Percentiles rank a stretch among this genome's conserved stretches.
phyloP scores from a whole-genome alignment of 768 basidiomycete genomes.

The Pisolithus orientalis region DNA sequence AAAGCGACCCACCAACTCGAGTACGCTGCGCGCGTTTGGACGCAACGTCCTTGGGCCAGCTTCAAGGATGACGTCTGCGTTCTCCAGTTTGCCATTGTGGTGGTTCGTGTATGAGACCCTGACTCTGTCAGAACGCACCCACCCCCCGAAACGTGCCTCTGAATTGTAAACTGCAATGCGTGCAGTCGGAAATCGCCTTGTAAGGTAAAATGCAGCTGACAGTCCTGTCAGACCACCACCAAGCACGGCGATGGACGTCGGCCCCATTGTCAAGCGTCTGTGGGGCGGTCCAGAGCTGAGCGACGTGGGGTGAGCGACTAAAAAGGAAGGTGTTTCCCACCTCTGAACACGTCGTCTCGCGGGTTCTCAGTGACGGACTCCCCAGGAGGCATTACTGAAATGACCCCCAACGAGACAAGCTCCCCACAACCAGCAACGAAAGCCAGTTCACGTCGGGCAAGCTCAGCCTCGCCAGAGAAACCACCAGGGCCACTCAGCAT shows the following conservation, averaged over 20 bases:
- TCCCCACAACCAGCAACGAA: conserved; percentile 8
- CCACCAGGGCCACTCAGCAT: conserved; percentile 53
- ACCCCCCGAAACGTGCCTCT: conserved; percentile 68
- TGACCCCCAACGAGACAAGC: conserved; percentile 16
- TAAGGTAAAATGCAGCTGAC: conserved; percentile 72
- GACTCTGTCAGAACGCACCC: conserved; percentile 64
- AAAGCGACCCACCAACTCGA: conserved; percentile 61
- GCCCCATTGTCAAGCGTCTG: conserved; percentile 11
- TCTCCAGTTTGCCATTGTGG: conserved; percentile 17
- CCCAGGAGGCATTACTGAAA: background rate
- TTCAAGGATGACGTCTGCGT: conserved; percentile 60
- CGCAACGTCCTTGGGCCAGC: conserved; percentile 83
- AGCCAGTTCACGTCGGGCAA: conserved; percentile 20
- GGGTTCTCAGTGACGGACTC: too few relatives aligned
- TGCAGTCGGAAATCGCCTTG: conserved; percentile 53
- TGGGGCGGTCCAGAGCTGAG: background rate
- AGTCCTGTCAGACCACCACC: conserved; percentile 83
- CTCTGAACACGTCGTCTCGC: too few relatives aligned
- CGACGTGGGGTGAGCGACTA: background rate
- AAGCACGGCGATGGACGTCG: conserved; percentile 51
- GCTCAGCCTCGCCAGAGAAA: conserved; percentile 26
- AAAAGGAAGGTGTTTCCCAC: background rate
- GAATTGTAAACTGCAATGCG: conserved; percentile 68
- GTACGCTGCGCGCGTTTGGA: conserved; percentile 63
- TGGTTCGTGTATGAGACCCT: conserved; percentile 26